phyloP scores from a whole-genome alignment of 2,329 filamentous ascomycete species.

The Alternaria novae-zelandiae region DNA sequence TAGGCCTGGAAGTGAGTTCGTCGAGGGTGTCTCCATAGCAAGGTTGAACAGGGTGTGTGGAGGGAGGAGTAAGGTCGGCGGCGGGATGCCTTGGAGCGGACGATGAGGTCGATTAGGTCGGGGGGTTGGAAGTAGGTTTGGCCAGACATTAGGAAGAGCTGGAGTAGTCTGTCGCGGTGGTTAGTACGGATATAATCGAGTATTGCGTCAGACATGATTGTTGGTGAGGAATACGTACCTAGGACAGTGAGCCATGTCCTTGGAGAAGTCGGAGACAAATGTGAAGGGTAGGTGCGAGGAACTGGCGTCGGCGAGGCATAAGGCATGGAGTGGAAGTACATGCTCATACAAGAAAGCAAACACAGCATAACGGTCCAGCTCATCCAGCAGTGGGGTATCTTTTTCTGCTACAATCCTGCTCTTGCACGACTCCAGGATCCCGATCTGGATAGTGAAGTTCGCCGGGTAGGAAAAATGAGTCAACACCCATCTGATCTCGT shows the following conservation, averaged over 20 bases:
- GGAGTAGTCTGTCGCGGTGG: conserved; percentile 4
- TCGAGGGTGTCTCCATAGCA: background rate
- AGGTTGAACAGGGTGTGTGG: conserved; percentile 4
- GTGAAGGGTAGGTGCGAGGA: conserved; percentile 26
- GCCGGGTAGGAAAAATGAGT: conserved; percentile 18
- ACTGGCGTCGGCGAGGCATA: conserved; percentile 20
- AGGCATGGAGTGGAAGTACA: conserved; percentile 25
- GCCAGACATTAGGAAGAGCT: conserved; percentile 25
- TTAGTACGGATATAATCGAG: background rate
- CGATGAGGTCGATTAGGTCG: conserved; percentile 32
- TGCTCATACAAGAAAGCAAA: conserved; percentile 36
- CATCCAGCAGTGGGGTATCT: conserved; percentile 17
- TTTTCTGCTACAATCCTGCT: background rate
- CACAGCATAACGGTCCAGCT: conserved; percentile 26
- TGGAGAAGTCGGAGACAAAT: conserved; percentile 15
- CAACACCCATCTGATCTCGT: conserved; percentile 34
- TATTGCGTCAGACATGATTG: background rate
- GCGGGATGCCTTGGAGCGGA: conserved; percentile 17
- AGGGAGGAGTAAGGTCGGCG: conserved; percentile 18
- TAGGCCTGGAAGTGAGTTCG: background rate
- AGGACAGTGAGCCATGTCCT: conserved; percentile 2
- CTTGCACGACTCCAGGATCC: background rate
- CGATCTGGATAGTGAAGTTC: conserved; percentile 4
- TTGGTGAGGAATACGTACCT: background rate
- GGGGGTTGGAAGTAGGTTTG: conserved; percentile 33